A percentile compares a stretch with the other conserved stretches of the same genome.
These are phyloP conservation scores for Fusarium lyarnte DNA, from an alignment of 2,329 filamentous ascomycete genomes.

Conservation along the genomic window DNA sequence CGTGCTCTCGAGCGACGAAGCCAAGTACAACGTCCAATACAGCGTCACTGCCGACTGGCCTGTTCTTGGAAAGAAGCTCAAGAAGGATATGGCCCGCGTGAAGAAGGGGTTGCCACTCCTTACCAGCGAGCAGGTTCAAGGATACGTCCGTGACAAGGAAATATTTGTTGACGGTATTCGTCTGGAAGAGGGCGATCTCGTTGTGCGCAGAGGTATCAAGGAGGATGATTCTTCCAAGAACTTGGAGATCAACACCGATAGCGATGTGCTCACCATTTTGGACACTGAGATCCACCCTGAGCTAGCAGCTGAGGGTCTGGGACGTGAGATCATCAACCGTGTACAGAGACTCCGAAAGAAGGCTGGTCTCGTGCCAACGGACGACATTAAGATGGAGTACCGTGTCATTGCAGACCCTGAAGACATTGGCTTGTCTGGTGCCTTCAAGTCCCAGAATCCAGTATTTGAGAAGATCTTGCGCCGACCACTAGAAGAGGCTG, in stretches of 20 bases:
- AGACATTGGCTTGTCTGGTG: slow-evolving; percentile 74
- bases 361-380: slow-evolving; percentile 87
- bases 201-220: slow-evolving; percentile 78
- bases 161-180: slow-evolving; percentile 88
- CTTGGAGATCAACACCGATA: slow-evolving; percentile 87
- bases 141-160: slow-evolving; percentile 76
- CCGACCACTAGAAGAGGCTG: slow-evolving; percentile 71
- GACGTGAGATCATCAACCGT: slow-evolving; percentile 90
- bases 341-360: slow-evolving; percentile 95
- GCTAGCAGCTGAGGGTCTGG: slow-evolving; percentile 86
- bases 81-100: slow-evolving; percentile 91
- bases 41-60: slow-evolving; percentile 93
- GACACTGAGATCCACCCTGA: slow-evolving; percentile 85
- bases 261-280: slow-evolving; percentile 91
- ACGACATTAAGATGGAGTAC: slow-evolving; percentile 97
- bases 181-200: slow-evolving; percentile 83
- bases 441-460: slow-evolving; percentile 73
- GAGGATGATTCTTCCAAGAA: slow-evolving; percentile 76
- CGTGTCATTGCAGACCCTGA: slow-evolving; percentile 82
- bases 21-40: slow-evolving; percentile 91
- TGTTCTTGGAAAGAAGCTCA: slow-evolving; percentile 93
- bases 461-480: slow-evolving; percentile 81
- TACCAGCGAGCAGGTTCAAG: slow-evolving; percentile 81
- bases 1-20: slow-evolving; percentile 85
- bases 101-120: slow-evolving; percentile 88